Conservation (phyloP, 441 rosid genomes). For the Eutrema salsugineum region DNA sequence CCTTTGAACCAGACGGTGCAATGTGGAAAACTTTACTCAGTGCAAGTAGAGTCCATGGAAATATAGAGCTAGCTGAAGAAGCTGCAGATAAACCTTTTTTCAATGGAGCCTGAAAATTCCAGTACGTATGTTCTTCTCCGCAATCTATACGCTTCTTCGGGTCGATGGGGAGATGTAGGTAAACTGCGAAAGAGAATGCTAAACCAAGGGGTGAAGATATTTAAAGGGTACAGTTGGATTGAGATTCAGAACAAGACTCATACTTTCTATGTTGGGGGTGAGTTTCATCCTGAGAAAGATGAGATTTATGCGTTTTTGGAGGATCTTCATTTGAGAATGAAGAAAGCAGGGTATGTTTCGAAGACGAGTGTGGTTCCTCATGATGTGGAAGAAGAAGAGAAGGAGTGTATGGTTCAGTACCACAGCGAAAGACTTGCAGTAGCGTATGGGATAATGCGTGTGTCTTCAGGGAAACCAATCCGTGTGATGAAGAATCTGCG, state of each 20-base stretch:
- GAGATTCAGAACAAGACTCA: constrained; percentile 50
- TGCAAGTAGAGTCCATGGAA: constrained; percentile 55
- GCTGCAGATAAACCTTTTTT: constrained; percentile 51
- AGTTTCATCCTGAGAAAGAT: constrained; percentile 44
- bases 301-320: constrained; percentile 44
- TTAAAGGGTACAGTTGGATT: constrained; percentile 51
- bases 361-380: constrained; percentile 42
- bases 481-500: constrained; percentile 56
- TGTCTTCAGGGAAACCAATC: constrained; percentile 45
- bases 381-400: constrained; percentile 53
- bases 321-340: constrained; percentile 44
- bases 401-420: constrained; percentile 41
- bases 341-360: constrained; percentile 32
- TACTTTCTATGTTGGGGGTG: constrained; percentile 48
- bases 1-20: constrained; percentile 51
- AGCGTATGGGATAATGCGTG: constrained; percentile 27
- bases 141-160: constrained; percentile 46
- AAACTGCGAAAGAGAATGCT: constrained; percentile 47
- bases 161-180: constrained; percentile 52
- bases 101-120: constrained; percentile 54
- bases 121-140: constrained; percentile 62
- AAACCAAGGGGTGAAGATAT: constrained; percentile 50
- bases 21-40: constrained; percentile 62
- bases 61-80: constrained; percentile 47
- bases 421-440: constrained; percentile 26